A percentile compares a stretch with the other conserved stretches of the same genome.
These are phyloP conservation scores for Sugiyamaella novakii DNA, from an alignment of 1,139 yeast genomes.

Conservation along the genomic window DNA sequence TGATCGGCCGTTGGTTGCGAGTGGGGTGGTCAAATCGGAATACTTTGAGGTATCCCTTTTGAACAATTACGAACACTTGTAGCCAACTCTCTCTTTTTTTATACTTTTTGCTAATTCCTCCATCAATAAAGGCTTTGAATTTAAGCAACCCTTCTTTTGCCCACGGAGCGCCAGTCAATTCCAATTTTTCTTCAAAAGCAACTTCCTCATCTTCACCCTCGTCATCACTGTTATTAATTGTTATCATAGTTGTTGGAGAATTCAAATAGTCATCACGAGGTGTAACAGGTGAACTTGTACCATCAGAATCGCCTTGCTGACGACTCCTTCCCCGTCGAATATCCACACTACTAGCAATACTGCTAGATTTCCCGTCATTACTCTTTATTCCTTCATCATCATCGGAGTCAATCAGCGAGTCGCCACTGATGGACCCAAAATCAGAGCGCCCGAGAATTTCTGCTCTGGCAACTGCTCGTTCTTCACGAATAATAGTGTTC, in stretches of 20 bases:
- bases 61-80: conserved; percentile 40
- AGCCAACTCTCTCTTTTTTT: conserved; percentile 32
- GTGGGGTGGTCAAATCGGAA: conserved; percentile 35
- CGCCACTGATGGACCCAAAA: conserved; percentile 13
- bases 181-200: conserved; percentile 50
- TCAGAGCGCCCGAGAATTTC: conserved; percentile 13
- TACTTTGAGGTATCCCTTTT: conserved; percentile 41
- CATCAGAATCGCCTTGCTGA: background rate
- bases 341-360: conserved; percentile 3
- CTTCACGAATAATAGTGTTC: conserved; percentile 38
- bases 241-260: conserved; percentile 4
- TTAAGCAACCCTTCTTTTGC: conserved; percentile 73
- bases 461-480: conserved; percentile 24
- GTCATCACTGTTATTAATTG: conserved; percentile 9
- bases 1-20: conserved; percentile 13
- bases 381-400: conserved; percentile 5
- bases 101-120: conserved; percentile 24
- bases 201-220: conserved; percentile 6
- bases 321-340: background rate
- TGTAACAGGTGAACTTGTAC: background rate
- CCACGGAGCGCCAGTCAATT: conserved; percentile 75
- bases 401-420: conserved; percentile 8
- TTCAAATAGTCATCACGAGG: conserved; percentile 1
- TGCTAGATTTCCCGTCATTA: background rate
- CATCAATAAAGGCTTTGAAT: conserved; percentile 48